These are phyloP conservation scores for Hemileia vastatrix DNA, from an alignment of 1,284 basidiomycete genomes.

Conservation along the genomic window DNA sequence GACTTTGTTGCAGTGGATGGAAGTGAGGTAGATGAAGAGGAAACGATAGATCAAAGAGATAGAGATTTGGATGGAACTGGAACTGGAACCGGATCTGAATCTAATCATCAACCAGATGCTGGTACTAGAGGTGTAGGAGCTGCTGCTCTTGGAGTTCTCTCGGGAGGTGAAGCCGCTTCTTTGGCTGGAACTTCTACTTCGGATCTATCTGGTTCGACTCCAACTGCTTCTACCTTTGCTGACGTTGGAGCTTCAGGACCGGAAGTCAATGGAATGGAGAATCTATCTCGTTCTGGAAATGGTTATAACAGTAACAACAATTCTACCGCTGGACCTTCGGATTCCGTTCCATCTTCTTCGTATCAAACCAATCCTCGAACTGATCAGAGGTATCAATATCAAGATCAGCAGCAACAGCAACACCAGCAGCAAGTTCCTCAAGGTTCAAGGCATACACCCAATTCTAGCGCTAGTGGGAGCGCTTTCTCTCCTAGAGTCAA, in stretches of 20 bases:
- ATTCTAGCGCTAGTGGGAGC: conserved; percentile 1
- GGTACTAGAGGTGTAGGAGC: neutral
- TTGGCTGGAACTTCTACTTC: neutral
- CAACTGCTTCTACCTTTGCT: neutral
- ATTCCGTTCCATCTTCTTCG: neutral
- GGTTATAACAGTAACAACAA: neutral
- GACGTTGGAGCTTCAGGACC: neutral
- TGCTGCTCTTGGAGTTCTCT: neutral
- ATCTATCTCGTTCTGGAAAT: neutral
- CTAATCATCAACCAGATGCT: neutral
- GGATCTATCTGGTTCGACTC: neutral
- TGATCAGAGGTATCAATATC: conserved; percentile 2
- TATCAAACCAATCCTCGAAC: conserved; percentile 1
- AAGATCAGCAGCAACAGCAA: neutral
- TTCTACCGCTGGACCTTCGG: neutral
- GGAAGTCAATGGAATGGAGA: neutral
- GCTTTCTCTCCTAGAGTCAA: neutral
- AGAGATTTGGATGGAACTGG: neutral
- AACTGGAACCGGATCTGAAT: no score
- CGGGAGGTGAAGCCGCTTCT: neutral
- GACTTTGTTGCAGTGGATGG: conserved; percentile 34
- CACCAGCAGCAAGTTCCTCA: neutral
- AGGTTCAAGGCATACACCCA: neutral
- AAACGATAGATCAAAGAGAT: neutral
- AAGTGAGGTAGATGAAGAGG: conserved; percentile 27